These are phyloP conservation scores for Funneliformis caledonium DNA, from an alignment of 371 early-diverging fungal genomes.

Conservation along the genomic window DNA sequence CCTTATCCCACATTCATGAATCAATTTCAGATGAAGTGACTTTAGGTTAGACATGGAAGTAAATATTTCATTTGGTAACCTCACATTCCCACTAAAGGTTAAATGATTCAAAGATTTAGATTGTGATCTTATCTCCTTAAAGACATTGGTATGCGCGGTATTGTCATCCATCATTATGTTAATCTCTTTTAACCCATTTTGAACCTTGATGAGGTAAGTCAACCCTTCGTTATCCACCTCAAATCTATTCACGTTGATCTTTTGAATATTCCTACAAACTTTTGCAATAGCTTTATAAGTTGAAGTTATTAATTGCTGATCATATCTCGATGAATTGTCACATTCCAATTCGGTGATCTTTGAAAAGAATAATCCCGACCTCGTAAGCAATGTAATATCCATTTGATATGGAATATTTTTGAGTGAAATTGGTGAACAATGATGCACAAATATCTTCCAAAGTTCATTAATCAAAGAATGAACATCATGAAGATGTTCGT, in stretches of 20 bases:
- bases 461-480: background rate
- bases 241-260: background rate
- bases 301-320: background rate
- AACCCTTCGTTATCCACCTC: conserved; percentile 10
- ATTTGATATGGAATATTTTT: background rate
- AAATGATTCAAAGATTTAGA: background rate
- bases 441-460: background rate
- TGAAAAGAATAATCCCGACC: background rate
- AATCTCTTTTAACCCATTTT: background rate
- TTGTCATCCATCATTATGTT: background rate
- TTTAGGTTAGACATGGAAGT: background rate
- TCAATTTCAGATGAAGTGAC: background rate
- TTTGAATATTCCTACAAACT: background rate
- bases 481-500: background rate
- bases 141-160: background rate
- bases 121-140: background rate
- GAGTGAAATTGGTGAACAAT: background rate
- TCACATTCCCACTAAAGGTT: background rate
- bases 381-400: background rate
- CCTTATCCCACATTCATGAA: background rate
- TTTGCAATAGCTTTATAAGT: background rate
- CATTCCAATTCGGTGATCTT: background rate
- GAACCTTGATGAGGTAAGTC: background rate
- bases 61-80: background rate
- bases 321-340: background rate